Evolutionary conservation across 2,329 filamentous ascomycete species (phyloP).

Genomic region (Trichoderma harzianum): DNA sequence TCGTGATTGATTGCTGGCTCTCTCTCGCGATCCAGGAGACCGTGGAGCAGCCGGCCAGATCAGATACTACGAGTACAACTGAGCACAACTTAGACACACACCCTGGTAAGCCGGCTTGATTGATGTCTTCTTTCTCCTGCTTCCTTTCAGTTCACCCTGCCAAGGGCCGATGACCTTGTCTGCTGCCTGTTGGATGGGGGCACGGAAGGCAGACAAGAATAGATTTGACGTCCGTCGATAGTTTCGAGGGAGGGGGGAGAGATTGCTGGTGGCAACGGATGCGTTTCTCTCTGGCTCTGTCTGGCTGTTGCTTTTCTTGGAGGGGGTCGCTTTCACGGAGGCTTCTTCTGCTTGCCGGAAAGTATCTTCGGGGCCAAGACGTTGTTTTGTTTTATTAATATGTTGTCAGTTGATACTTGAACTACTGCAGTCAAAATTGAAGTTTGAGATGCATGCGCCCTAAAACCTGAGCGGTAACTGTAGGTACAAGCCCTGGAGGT

Average conservation of each 20-base stretch:
- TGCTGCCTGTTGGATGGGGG: neutral
- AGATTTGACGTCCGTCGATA: slow-evolving; percentile 5
- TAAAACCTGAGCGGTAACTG: neutral
- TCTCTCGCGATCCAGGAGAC: neutral
- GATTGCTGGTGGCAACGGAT: neutral
- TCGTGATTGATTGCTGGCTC: neutral
- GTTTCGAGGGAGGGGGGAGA: neutral
- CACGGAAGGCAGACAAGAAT: neutral
- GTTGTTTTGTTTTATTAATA: neutral
- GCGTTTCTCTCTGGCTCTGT: neutral
- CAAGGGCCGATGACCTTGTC: neutral
- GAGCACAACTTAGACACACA: slow-evolving; percentile 6
- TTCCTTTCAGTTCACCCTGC: neutral
- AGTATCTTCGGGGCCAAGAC: neutral
- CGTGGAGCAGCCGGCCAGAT: neutral
- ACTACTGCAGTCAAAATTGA: neutral
- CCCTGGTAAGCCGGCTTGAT: slow-evolving; percentile 8
- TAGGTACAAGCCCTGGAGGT: neutral
- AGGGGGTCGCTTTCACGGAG: neutral
- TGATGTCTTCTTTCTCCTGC: neutral
- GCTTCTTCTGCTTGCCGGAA: neutral
- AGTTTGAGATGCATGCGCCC: neutral
- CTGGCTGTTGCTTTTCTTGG: neutral
- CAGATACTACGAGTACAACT: neutral
- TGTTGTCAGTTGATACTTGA: neutral